Base-by-base conservation (phyloP, 1,284 basidiomycete species). In the Schizopora paradoxa region DNA sequence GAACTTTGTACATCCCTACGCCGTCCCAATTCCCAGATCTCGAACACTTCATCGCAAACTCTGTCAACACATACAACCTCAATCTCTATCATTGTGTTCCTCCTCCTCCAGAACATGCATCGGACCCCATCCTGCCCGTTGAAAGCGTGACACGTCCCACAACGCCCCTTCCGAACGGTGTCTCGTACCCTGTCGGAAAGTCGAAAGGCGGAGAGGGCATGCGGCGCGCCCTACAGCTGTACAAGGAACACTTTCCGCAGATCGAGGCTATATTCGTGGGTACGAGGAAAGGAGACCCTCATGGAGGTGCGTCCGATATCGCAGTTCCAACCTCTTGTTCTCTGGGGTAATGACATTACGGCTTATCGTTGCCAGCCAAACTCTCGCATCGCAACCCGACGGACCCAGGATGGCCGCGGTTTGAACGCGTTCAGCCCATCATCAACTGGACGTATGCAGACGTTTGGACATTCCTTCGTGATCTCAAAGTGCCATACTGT, bases 381-480 rank as follows among this genome's bases (percentile, higher is more conserved):
- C 75, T 95, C 35, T 73, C 79, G 0, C 76, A 79, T 53, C 74
- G 82, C 38, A 86, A 85, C 53, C 83, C 78, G 55, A 95, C 91
- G 5, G 93, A 97, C 64, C 66, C 76, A 0, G 86, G 76, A 43
- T 99, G 95, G 95, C 94, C 95, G 4, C 61, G 67, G 3, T 91
- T 95, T 49, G 85, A 94, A 59, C 81, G 95, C 16, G 81, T 99
- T 22, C 95, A 99, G 61, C 95, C 96, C 0, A 90, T 99, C 56
- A 86, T 99, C 41, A 86, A 97, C 61, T 99, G 95, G 95, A 72
- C 79, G 0, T 99, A 99, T 64, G 61, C 67, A 2, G 82, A 96
- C 51, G 79, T 99, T 1, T 99, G 96, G 96, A 66, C 70, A 1
- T 99, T 95, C 66, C 67, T 99, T 28, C 72, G 83, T 5, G 71